Evolutionary conservation across 441 rosid genomes (phyloP).

Genomic region (Bruguiera hainesii): DNA sequence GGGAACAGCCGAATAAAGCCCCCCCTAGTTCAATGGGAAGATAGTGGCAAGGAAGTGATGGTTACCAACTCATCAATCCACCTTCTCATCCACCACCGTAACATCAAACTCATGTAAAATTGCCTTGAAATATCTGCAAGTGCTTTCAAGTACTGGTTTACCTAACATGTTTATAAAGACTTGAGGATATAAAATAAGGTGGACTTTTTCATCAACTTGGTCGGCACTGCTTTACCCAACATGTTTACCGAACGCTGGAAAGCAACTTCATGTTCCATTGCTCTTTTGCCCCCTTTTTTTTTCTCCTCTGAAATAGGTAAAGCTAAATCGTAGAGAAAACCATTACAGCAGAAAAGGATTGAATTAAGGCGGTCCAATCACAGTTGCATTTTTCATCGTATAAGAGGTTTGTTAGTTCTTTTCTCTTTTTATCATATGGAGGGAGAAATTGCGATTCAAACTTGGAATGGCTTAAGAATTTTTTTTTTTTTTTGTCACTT

Average conservation of each 20-base stretch:
- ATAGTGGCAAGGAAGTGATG: slow-evolving; percentile 23
- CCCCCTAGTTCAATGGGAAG: neutral
- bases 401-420: neutral
- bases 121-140: slow-evolving; percentile 23
- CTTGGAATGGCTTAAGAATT: no score
- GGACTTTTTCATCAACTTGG: slow-evolving; percentile 9
- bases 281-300: neutral
- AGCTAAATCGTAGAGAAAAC: no score
- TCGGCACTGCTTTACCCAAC: slow-evolving; percentile 2
- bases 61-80: slow-evolving; percentile 34
- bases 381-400: neutral
- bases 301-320: neutral
- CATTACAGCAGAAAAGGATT: no score
- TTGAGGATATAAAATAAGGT: slow-evolving; percentile 1
- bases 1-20: neutral
- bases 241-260: slow-evolving; percentile 10
- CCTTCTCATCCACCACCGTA: slow-evolving; percentile 27
- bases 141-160: slow-evolving; percentile 11
- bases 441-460: no score
- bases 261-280: neutral
- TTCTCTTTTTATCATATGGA: no score
- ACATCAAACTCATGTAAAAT: slow-evolving; percentile 3
- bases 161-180: slow-evolving; percentile 13
- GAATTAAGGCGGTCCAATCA: slow-evolving; percentile 1
- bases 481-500: no score